Evolutionary conservation across 306 rosid genomes (phyloP).

Genomic region (Rubus parviflorus): DNA sequence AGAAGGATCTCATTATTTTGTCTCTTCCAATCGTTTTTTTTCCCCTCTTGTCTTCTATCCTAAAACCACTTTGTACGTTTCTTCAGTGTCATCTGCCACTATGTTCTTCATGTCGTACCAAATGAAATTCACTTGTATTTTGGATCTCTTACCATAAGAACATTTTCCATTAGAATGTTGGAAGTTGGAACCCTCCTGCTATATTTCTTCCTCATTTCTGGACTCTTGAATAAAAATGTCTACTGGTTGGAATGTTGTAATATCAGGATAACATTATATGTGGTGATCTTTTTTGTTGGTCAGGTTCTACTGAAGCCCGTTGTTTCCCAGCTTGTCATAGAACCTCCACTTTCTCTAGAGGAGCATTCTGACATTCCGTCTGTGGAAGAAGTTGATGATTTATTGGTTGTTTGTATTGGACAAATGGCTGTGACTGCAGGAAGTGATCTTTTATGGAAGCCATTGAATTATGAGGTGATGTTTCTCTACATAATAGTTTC

Average conservation of each 20-base stretch:
- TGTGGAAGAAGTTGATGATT: slow-evolving; percentile 73
- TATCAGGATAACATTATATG: background rate
- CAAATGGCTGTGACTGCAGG: slow-evolving; percentile 98
- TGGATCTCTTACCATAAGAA: background rate
- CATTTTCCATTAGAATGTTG: background rate
- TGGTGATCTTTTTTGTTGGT: slow-evolving; percentile 12
- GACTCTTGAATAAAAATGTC: background rate
- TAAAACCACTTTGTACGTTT: background rate
- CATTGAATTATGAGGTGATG: slow-evolving; percentile 80
- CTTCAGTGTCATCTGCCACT: background rate
- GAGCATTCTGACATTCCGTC: slow-evolving; percentile 54
- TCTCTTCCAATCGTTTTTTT: background rate
- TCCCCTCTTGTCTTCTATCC: background rate
- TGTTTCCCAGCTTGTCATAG: slow-evolving; percentile 69
- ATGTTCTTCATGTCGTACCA: background rate
- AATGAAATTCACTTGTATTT: background rate
- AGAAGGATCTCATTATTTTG: background rate
- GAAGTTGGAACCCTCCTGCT: background rate
- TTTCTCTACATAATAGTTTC: background rate
- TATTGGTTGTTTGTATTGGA: slow-evolving; percentile 72
- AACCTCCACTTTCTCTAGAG: slow-evolving; percentile 66
- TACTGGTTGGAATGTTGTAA: background rate
- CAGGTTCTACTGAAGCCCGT: slow-evolving; percentile 84
- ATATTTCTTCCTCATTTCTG: background rate
- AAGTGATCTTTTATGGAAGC: slow-evolving; percentile 83